A percentile compares a stretch with the other conserved stretches of the same genome.
Evolutionary conservation across 2,329 filamentous ascomycete species (phyloP).

Genomic region (Xylariaceae sp.): DNA sequence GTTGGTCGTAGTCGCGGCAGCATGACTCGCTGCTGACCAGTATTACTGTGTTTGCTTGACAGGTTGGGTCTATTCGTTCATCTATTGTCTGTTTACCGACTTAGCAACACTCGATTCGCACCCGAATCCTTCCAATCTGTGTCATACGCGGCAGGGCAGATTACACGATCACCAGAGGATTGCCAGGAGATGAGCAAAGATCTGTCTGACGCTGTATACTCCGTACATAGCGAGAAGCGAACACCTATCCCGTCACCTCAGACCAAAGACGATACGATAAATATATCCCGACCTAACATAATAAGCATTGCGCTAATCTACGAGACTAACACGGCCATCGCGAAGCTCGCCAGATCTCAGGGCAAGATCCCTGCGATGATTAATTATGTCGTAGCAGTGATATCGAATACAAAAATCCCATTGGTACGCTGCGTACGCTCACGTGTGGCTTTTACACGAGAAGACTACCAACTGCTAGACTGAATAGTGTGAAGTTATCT

Average conservation of each 20-base stretch:
- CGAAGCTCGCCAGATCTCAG: not conserved
- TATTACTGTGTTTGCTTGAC: too few relatives aligned
- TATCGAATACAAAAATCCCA: not conserved
- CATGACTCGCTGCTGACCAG: too few relatives aligned
- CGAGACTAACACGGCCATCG: not conserved
- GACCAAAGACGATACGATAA: not conserved
- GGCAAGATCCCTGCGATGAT: not conserved
- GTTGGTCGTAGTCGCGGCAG: too few relatives aligned
- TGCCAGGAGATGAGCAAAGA: not conserved
- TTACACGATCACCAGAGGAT: not conserved
- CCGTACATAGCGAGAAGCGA: too few relatives aligned
- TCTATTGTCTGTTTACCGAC: not conserved
- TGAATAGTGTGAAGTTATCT: too few relatives aligned
- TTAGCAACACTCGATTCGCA: not conserved
- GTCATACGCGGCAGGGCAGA: not conserved
- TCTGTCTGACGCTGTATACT: too few relatives aligned
- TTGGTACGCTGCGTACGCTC: not conserved
- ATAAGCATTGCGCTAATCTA: not conserved
- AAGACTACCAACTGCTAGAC: not conserved
- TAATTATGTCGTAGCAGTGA: not conserved
- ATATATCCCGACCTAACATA: not conserved
- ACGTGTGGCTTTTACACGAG: not conserved
- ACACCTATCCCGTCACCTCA: too few relatives aligned
- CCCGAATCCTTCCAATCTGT: not conserved
- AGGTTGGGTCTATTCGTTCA: too few relatives aligned